Conservation (phyloP, 179 eudicot genomes). For the Camellia oleifera region DNA sequence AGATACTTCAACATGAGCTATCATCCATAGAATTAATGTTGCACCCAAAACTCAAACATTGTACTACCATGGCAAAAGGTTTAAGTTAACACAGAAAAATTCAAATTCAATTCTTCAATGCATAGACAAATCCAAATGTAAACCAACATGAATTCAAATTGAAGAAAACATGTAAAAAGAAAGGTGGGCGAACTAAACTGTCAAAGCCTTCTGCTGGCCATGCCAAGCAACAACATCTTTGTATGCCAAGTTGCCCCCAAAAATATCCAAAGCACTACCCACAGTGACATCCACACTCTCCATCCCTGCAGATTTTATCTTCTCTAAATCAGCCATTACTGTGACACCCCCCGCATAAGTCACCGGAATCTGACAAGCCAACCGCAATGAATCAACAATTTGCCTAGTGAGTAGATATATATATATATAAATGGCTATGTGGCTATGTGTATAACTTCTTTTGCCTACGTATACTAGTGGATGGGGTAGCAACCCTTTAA, state of each 20-base stretch:
- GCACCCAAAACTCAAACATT: neutral
- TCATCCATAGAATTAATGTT: neutral
- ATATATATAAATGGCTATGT: neutral
- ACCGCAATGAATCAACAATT: neutral
- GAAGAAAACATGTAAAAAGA: neutral
- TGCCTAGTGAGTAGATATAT: neutral
- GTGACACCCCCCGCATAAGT: constrained; percentile 81
- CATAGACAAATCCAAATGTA: neutral
- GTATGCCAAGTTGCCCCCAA: constrained; percentile 52
- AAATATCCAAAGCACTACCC: constrained; percentile 90
- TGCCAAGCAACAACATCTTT: constrained; percentile 58
- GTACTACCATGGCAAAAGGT: neutral
- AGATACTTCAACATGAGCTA: neutral
- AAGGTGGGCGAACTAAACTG: constrained; percentile 19
- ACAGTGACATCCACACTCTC: constrained; percentile 76
- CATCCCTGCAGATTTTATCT: constrained; percentile 58
- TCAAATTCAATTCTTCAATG: neutral
- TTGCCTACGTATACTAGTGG: neutral
- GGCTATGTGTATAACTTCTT: no score
- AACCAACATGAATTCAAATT: neutral
- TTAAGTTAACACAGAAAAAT: neutral
- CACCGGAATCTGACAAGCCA: constrained; percentile 64
- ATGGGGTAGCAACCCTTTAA: neutral
- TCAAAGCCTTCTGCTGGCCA: constrained; percentile 30
- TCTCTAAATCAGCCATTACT: constrained; percentile 47